Percentiles rank a stretch among this genome's conserved stretches.
phyloP scores from a whole-genome alignment of 1,284 basidiomycete genomes.

The Leccinum fuscescens region DNA sequence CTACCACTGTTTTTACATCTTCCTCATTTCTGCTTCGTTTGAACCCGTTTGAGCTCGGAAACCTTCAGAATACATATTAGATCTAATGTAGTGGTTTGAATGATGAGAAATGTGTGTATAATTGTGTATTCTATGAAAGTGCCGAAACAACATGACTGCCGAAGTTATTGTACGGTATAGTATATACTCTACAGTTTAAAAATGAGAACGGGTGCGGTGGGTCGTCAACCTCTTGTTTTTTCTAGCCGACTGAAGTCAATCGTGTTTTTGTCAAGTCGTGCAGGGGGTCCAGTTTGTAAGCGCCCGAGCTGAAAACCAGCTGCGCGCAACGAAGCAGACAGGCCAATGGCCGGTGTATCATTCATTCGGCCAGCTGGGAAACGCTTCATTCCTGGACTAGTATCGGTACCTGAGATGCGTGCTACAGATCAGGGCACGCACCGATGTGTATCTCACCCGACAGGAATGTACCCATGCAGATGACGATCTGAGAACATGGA shows the following conservation, averaged over 20 bases:
- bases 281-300: slow-evolving; percentile 88
- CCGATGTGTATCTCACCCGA: slow-evolving; percentile 89
- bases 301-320: slow-evolving; percentile 82
- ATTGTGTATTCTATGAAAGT: no score
- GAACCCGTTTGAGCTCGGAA: no score
- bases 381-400: slow-evolving; percentile 59
- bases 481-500: slow-evolving; percentile 75
- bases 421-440: slow-evolving; percentile 26
- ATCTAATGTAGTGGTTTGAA: no score
- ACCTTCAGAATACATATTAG: no score
- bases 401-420: neutral
- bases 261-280: slow-evolving; percentile 67
- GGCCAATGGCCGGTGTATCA: slow-evolving; percentile 69
- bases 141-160: no score
- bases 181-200: slow-evolving; percentile 45
- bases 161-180: no score
- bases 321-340: slow-evolving; percentile 70
- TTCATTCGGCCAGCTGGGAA: slow-evolving; percentile 83
- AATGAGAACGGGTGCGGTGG: slow-evolving; percentile 64
- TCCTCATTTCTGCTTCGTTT: no score
- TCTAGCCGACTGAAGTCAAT: slow-evolving; percentile 66
- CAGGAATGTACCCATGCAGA: slow-evolving; percentile 90
- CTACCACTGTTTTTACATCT: no score
- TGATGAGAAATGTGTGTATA: no score
- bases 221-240: slow-evolving; percentile 58